Conservation (phyloP, 2,329 filamentous ascomycete species). For the Polytolypa hystricis region DNA sequence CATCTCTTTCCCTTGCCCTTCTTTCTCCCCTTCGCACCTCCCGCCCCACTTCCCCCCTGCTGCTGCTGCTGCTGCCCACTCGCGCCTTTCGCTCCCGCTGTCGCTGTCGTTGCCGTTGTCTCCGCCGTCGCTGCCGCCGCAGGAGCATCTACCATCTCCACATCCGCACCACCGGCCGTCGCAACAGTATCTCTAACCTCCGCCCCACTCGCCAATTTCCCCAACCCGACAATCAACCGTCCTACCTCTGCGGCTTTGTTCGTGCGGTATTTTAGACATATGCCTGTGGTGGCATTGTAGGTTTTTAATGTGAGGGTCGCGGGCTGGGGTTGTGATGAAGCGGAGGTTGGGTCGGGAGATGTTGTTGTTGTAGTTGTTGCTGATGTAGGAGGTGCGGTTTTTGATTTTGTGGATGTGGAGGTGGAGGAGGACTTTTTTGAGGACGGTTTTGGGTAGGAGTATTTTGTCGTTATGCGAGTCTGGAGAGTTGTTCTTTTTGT, state of each 20-base stretch:
- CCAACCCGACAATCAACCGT: conserved; percentile 65
- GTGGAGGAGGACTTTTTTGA: conserved; percentile 20
- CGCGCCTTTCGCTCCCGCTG: conserved; percentile 25
- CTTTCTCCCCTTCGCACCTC: conserved; percentile 60
- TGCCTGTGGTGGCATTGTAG: conserved; percentile 71
- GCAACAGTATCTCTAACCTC: conserved; percentile 30
- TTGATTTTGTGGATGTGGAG: conserved; percentile 17
- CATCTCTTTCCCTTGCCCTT: conserved; percentile 64
- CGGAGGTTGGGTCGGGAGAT: conserved; percentile 22
- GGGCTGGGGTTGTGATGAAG: conserved; percentile 27
- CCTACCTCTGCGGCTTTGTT: conserved; percentile 85
- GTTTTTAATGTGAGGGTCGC: conserved; percentile 78
- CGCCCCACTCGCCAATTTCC: conserved; percentile 58
- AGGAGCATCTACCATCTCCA: conserved; percentile 29
- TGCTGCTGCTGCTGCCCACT: conserved; percentile 56
- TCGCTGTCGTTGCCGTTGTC: conserved; percentile 17
- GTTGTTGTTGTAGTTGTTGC: conserved; percentile 12
- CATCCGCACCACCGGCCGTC: conserved; percentile 19
- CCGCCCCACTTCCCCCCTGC: conserved; percentile 48
- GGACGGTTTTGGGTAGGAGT: conserved; percentile 52
- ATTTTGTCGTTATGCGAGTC: conserved; percentile 88
- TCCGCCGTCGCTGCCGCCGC: conserved; percentile 15
- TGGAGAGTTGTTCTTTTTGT: conserved; percentile 35
- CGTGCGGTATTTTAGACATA: conserved; percentile 81
- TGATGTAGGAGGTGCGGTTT: conserved; percentile 21